Conservation (phyloP, 805 yeast species). For the Yarrowia bubula region DNA sequence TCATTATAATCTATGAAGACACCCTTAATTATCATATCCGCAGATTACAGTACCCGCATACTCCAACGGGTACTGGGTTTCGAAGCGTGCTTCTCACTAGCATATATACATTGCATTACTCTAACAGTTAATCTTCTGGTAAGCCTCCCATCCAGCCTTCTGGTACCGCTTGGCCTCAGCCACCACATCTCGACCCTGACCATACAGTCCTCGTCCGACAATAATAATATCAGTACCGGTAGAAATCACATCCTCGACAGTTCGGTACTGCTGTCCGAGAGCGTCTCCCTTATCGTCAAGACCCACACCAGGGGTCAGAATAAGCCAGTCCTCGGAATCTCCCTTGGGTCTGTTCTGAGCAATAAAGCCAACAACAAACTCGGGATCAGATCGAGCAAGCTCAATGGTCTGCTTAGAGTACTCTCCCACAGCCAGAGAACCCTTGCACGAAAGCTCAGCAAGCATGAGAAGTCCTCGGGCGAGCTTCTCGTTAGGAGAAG, state of each 20-base stretch:
- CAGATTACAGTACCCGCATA: too few species aligned
- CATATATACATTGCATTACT: too few species aligned
- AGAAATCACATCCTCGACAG: constrained; percentile 77
- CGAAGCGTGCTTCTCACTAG: too few species aligned
- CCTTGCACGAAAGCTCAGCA: constrained; percentile 93
- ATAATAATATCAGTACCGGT: constrained; percentile 93
- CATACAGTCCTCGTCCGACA: constrained; percentile 97
- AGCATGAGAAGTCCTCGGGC: constrained; percentile 83
- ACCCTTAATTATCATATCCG: too few species aligned
- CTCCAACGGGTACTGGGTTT: too few species aligned
- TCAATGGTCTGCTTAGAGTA: constrained; percentile 86
- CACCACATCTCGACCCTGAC: constrained; percentile 87
- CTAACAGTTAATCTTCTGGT: constrained; percentile 37
- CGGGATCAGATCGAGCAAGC: constrained; percentile 81
- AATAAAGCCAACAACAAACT: constrained; percentile 93
- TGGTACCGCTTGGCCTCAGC: constrained; percentile 86
- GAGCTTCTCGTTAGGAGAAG: constrained; percentile 3
- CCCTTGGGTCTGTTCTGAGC: constrained; percentile 76
- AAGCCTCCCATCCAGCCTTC: constrained; percentile 95
- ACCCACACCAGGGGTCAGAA: constrained; percentile 99
- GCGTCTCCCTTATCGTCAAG: constrained; percentile 94
- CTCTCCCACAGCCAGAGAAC: constrained; percentile 88
- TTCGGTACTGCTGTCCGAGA: constrained; percentile 94
- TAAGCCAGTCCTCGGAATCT: constrained; percentile 90
- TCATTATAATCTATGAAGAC: too few species aligned